Evolutionary conservation across 306 rosid genomes (phyloP), one percentile per base, ranked within the genome.

Genomic region (Nissolia schottii): DNA sequence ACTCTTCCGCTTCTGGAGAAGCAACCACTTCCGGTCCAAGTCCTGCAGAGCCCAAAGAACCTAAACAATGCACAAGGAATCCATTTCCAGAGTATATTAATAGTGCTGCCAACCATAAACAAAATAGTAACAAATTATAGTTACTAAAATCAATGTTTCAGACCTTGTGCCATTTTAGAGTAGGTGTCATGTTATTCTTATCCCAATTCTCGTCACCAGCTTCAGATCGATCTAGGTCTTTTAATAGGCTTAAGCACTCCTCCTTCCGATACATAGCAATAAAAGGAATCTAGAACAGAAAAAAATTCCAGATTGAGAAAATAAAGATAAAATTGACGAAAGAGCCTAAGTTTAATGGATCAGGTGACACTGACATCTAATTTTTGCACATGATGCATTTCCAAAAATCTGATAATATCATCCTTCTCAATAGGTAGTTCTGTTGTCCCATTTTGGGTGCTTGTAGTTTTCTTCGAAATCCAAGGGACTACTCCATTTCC

Each of bases 121-220:
- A 75, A 12, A 48, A 41, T n/a, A 49, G 40, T 41, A 64, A 56
- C 49, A 70, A 23, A 24, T 14, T 31, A 20, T 7, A 68, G 41
- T 5, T 15, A 60, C 1, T 55, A 67, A 14, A 58, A 60, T 27
- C 41, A 64, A 76, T 34, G 45, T 32, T 35, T 29, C 62, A 54
- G 56, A 89, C 99, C 96, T 94, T 94, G 87, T 94, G 99, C 96
- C 97, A 91, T 81, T 85, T 94, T 19, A 94, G 74, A 16, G 84
- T 38, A 29, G 99, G 89, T 25, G 87, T 16, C 76, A 49, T 87
- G 68, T 86, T 91, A 72, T 74, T 77, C 71, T 80, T 84, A 81
- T 90, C 88, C 82, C 77, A 83, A 85, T 70, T 83, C 58, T 84
- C 92, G 64, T 82, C 77, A 56, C 72, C 87, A 71, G 64, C 75